Evolutionary conservation across 1,284 basidiomycete genomes (phyloP).

Genomic region (Pseudozyma flocculosa): DNA sequence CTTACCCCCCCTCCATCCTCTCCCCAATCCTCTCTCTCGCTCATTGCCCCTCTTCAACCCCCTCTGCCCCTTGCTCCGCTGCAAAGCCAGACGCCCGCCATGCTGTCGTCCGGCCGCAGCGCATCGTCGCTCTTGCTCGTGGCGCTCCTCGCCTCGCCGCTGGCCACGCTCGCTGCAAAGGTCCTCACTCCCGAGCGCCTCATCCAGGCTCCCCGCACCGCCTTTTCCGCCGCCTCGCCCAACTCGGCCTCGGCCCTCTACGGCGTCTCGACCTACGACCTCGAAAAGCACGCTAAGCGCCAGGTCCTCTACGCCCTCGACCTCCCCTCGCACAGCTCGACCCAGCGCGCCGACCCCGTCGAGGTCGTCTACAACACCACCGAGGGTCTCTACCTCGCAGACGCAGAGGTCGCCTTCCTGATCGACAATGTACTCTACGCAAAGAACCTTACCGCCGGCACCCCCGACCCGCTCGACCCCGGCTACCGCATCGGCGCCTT

Average conservation of each 20-base stretch:
- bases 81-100: too few relatives aligned
- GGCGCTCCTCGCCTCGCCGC: neutral
- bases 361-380: slow-evolving; percentile 1
- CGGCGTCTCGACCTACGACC: neutral
- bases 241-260: slow-evolving; percentile 1
- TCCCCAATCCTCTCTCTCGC: too few relatives aligned
- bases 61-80: too few relatives aligned
- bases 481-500: slow-evolving; percentile 6
- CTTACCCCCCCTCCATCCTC: too few relatives aligned
- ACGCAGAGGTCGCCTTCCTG: slow-evolving; percentile 4
- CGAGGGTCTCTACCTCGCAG: slow-evolving; percentile 1
- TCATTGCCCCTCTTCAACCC: too few relatives aligned
- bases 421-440: slow-evolving; percentile 2
- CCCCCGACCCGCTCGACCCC: neutral
- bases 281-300: neutral
- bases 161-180: neutral
- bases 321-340: neutral
- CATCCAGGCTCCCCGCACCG: neutral
- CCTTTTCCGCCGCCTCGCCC: neutral
- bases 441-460: slow-evolving; percentile 3
- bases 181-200: slow-evolving; percentile 1
- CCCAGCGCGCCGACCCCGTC: neutral
- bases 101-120: too few relatives aligned
- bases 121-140: neutral
- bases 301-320: slow-evolving; percentile 1